These are phyloP conservation scores for Xylariales sp. DNA, from an alignment of 2,329 filamentous ascomycete genomes.

Conservation along the genomic window DNA sequence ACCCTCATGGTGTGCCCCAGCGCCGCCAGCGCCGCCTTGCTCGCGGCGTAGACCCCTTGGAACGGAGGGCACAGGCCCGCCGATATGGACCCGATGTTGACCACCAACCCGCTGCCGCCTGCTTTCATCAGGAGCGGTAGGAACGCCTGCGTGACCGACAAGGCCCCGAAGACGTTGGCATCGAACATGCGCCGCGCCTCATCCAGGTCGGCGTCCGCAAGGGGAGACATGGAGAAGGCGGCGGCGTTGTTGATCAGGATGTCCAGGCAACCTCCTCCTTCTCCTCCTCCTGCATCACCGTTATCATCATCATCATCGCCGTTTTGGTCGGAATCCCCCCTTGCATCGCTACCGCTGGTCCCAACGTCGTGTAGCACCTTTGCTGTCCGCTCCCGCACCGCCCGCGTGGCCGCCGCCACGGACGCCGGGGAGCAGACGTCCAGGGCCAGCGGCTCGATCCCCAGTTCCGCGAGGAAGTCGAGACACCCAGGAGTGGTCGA, in stretches of 20 bases:
- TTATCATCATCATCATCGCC: too few relatives aligned
- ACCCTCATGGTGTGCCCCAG: constrained; percentile 19
- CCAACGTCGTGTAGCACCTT: too few relatives aligned
- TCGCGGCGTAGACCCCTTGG: constrained; percentile 23
- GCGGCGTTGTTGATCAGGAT: constrained; percentile 23
- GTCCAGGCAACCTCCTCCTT: constrained; percentile 14
- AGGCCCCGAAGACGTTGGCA: constrained; percentile 22
- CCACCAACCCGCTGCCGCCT: constrained; percentile 14
- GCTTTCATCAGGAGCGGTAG: constrained; percentile 23
- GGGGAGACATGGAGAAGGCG: constrained; percentile 15
- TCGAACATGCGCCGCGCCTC: constrained; percentile 16
- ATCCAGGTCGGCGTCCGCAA: constrained; percentile 14
- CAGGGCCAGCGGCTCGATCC: constrained; percentile 19
- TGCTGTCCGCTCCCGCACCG: too few relatives aligned
- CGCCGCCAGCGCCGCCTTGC: constrained; percentile 23
- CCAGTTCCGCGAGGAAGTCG: constrained; percentile 15
- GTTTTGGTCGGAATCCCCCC: too few relatives aligned
- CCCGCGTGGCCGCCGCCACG: constrained; percentile 13
- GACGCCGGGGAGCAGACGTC: constrained; percentile 23
- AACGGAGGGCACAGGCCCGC: constrained; percentile 24
- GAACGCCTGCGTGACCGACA: constrained; percentile 26
- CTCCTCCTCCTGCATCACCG: too few relatives aligned
- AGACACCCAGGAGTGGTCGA: too few relatives aligned
- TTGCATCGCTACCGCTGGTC: too few relatives aligned
- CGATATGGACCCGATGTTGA: constrained; percentile 23